phyloP scores from a whole-genome alignment of 345 rosid species.

The Linum usitatissimum region DNA sequence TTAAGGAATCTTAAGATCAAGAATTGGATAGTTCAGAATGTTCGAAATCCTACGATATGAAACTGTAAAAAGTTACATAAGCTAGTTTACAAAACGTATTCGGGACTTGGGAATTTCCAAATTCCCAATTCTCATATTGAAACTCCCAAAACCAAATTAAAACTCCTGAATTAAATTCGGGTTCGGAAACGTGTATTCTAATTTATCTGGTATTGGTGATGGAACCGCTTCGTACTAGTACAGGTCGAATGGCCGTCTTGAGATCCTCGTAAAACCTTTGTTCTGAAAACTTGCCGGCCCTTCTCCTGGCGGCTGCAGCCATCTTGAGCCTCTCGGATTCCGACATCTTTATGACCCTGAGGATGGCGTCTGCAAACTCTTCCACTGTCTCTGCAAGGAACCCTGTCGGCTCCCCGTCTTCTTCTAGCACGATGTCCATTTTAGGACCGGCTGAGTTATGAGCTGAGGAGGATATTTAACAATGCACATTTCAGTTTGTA shows the following conservation, averaged over 20 bases:
- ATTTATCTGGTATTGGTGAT: no score
- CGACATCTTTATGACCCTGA: constrained; percentile 45
- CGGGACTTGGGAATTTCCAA: no score
- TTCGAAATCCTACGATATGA: no score
- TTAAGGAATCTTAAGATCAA: no score
- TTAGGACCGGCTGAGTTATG: constrained; percentile 90
- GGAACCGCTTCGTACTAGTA: constrained; percentile 11
- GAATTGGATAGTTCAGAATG: no score
- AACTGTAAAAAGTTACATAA: no score
- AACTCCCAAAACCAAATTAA: no score
- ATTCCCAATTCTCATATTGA: no score
- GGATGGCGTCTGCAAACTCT: constrained; percentile 67
- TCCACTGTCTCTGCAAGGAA: constrained; percentile 65
- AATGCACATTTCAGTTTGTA: not conserved
- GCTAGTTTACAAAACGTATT: no score
- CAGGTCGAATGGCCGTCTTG: constrained; percentile 49
- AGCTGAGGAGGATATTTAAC: constrained; percentile 30
- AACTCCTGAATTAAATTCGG: no score
- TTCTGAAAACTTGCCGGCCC: constrained; percentile 65
- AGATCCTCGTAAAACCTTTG: constrained; percentile 61
- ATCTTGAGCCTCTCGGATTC: constrained; percentile 56
- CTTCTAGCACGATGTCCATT: constrained; percentile 89
- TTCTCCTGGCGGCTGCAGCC: constrained; percentile 64
- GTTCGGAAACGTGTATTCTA: no score
- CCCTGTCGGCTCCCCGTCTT: constrained; percentile 72